phyloP scores from a whole-genome alignment of 352 stramenopile genomes.

The Phytophthora pisi region DNA sequence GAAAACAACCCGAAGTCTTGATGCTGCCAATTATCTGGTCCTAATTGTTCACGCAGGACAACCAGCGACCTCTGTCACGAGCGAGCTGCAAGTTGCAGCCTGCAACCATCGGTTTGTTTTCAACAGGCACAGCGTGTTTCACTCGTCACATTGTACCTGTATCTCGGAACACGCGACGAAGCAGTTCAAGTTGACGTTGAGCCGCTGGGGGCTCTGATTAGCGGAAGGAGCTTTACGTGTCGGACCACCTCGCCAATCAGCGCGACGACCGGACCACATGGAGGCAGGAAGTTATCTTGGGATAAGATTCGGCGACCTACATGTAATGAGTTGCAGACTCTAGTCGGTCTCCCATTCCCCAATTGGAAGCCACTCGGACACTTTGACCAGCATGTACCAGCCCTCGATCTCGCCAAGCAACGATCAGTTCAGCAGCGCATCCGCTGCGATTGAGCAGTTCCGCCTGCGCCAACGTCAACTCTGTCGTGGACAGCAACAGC shows the following conservation, averaged over 20 bases:
- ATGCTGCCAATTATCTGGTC: background rate
- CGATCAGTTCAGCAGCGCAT: background rate
- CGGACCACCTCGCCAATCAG: conserved; percentile 3
- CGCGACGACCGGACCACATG: background rate
- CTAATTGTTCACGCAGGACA: background rate
- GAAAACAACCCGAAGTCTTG: background rate
- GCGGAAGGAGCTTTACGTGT: conserved; percentile 1
- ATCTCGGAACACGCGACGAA: background rate
- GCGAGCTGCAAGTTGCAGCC: background rate
- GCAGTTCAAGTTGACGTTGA: conserved; percentile 5
- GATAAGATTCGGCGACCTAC: conserved; percentile 2
- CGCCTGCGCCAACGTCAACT: conserved; percentile 33
- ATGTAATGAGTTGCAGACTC: background rate
- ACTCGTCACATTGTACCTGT: background rate
- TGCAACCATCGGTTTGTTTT: background rate
- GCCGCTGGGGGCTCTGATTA: conserved; percentile 3
- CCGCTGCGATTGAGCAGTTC: conserved; percentile 37
- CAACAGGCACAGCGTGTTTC: background rate
- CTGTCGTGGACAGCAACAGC: conserved; percentile 10
- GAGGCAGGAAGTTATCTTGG: conserved; percentile 8
- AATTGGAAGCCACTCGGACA: background rate
- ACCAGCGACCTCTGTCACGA: background rate
- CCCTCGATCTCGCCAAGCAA: background rate
- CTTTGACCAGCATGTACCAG: background rate
- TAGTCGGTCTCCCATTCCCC: background rate